Base-by-base conservation (phyloP, 2,329 filamentous ascomycete species). In the Beauveria varroae region DNA sequence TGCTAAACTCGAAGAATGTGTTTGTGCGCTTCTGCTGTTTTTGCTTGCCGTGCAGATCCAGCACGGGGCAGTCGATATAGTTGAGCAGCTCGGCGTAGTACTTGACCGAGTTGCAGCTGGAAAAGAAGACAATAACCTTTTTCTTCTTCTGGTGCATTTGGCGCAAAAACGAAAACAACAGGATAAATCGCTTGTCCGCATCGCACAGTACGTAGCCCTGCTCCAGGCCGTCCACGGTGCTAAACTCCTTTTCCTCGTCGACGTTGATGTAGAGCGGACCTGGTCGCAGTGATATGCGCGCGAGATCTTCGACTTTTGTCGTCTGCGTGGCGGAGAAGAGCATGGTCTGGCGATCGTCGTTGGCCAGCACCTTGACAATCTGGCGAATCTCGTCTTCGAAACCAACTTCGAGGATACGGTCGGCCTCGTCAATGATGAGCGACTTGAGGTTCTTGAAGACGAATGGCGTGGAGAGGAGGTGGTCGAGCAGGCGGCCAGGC, bases 1-100 rank as follows among this genome's bases (percentile, higher is more conserved):
- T 83, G 74, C 79, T 81, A 73, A 99, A 99, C 73, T 98, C 93
- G 74, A 98, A 99, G 74, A 99, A 99, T 1, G 92, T 96, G 72
- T 96, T 96, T 26, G 95, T 99, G n/a, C 95, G 90, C 75, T 96
- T 96, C 76, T 97, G 92, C 76, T 99, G 95, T 77, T 99, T 99
- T 77, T 96, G 91, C 78, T 99, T 97, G 67, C 92, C 95, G 74
- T 96, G 91, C 8, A 96, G 81, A 67, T 91, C 89, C 49, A 96
- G 82, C 3, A 96, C 90, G 5, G 90, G 92, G 46, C 97, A 83
- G 74, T 98, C 95, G 69, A 98, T 97, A 78, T 96, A 98, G 79
- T 98, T 98, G 67, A 99, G 86, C 30, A 99, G 85, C 74, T 98
- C 93, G 28, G 90, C 86, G 76, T 96, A 92, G 77, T 98, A 99